Evolutionary conservation across 2,329 filamentous ascomycete species (phyloP).

Genomic region (Chalara sp.): DNA sequence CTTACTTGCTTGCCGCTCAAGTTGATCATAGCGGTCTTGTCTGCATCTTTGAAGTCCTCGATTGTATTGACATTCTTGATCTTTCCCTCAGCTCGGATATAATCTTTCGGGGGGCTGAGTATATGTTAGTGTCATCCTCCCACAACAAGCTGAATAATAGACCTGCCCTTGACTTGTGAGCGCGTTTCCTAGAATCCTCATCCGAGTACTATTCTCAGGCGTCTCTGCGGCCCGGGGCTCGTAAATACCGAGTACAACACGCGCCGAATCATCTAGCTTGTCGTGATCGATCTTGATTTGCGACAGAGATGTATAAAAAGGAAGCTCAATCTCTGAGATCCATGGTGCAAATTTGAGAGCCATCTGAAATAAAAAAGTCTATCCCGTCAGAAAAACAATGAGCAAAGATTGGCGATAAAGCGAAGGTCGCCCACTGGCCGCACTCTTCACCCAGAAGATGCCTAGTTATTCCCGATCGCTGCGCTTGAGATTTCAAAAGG

Average conservation of each 20-base stretch:
- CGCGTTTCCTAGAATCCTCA: conserved; percentile 85
- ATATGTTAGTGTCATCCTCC: conserved; percentile 16
- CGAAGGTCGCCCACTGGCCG: no score
- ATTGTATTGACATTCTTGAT: conserved; percentile 96
- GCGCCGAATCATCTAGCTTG: conserved; percentile 89
- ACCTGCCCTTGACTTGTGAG: conserved; percentile 77
- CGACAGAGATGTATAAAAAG: conserved; percentile 91
- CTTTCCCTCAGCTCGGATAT: conserved; percentile 81
- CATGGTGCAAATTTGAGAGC: conserved; percentile 77
- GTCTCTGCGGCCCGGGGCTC: conserved; percentile 68
- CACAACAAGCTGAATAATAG: background rate
- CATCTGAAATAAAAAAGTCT: background rate
- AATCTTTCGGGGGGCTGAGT: conserved; percentile 57
- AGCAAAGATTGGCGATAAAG: no score
- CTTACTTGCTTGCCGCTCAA: conserved; percentile 71
- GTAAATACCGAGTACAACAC: conserved; percentile 80
- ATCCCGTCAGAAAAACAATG: no score
- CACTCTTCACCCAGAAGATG: no score
- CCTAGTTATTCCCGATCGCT: no score
- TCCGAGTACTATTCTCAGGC: conserved; percentile 71
- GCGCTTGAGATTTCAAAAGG: no score
- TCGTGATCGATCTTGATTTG: conserved; percentile 93
- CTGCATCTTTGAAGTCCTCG: conserved; percentile 81
- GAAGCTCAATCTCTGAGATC: conserved; percentile 87
- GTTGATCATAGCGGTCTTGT: conserved; percentile 72